Evolutionary conservation across 2,329 filamentous ascomycete genomes (phyloP), one percentile per base, ranked within the genome.

Genomic region (Pseudocercospora musae): DNA sequence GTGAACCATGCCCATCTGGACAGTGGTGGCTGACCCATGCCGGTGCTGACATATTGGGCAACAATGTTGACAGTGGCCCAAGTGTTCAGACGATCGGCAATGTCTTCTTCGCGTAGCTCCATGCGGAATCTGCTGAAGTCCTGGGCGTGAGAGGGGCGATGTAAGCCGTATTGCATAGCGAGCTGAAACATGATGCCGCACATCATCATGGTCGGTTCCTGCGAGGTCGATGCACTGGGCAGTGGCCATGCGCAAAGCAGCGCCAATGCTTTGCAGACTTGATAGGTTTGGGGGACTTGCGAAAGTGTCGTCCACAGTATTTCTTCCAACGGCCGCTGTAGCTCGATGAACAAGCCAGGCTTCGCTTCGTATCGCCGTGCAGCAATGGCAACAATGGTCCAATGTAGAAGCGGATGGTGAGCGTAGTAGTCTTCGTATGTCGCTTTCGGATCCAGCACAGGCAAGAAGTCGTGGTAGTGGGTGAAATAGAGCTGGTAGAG

Each of bases 51-150:
- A 60, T 85, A 84, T 69, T 94, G 90, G 21, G 90, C 88, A 33
- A 93, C 90, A 66, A 94, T 89, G 72, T 95, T 95, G 79, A 90
- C 92, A 3, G 91, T 89, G 1, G 90, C 90, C 90, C 90, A 95
- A 1, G 90, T 94, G 56, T 87, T 86, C 48, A 93, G 85, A 40
- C 91, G 84, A 72, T 95, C 90, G 68, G 89, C 85, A 62, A 93
- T 84, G 70, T 93, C 90, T 72, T 93, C 90, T 70, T 89, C 89
- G 69, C 90, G 89, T 42, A 94, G 80, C 68, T 92, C 88, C 23
- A 77, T 69, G 33, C 72, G 70, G 27, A 90, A 88, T 55, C 90
- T 81, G 1, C 89, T 92, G 74, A 94, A 95, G 74, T 94, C 91
- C 74, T 93, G 89, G 49, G 90, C 90, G 74, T 93, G 88, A 59